Evolutionary conservation across 2,329 filamentous ascomycete species (phyloP), one percentile per base, ranked within the genome.

Genomic region (Pestalotiopsis sp.): DNA sequence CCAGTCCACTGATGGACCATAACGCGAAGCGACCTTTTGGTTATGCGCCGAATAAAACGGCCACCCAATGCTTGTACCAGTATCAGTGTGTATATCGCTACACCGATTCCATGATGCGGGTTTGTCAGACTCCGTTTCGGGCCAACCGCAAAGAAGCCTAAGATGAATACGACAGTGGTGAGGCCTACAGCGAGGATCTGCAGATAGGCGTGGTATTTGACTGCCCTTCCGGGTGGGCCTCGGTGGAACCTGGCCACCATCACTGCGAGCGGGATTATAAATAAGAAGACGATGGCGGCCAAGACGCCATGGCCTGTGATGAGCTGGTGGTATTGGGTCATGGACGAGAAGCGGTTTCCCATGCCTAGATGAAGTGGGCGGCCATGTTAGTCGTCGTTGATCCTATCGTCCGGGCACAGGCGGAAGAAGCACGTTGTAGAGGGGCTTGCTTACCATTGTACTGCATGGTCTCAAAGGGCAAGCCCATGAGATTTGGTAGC

Each of bases 1-100:
- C 96, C 96, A 20, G 92, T 81, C 94, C 96, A 98, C 76, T 94
- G 92, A 81, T 99, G 96, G 56, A 98, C 79, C 85, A 92, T 85
- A 48, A 84, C 78, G 22, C 86, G 81, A 14, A 87, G 75, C 20
- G 85, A 85, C 64, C 82, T 84, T 39, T 82, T 80, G 55, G 79
- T 80, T 64, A 88, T 84, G 67, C 84, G 81, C 67, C 80, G 82
- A 52, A 94, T 87, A 55, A 92, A 81, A 65, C 87, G 86, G 3
- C 92, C 92, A 35, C 89, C 90, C 2, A 94, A 75, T 17, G 90
- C 86, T 76, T 96, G 93, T 4, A 92, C 79, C 59, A 94, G 77
- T 40, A 95, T 86, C 60, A 94, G 80, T 58, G 90, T 86, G 75
- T 94, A 95, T 59, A 97, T 88, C 35, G 92, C 91, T 40, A 94